Evolutionary conservation across 768 basidiomycete genomes (phyloP).

Genomic region (Lactifluus piperatus): DNA sequence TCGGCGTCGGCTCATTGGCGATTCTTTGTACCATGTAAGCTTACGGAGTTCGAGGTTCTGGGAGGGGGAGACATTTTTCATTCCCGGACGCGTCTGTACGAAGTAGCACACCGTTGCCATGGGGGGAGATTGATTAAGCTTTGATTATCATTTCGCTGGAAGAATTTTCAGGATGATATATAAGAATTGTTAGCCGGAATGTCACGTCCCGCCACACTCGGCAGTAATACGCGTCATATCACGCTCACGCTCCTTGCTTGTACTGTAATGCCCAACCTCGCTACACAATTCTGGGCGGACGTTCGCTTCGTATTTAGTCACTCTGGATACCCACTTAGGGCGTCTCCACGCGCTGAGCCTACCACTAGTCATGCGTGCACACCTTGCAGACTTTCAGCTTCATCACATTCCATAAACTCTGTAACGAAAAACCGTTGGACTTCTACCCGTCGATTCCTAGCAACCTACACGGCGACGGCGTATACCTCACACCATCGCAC

Average conservation of each 20-base stretch:
- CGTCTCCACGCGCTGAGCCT: background rate
- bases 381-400: background rate
- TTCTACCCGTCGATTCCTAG: background rate
- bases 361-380: background rate
- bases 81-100: background rate
- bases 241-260: background rate
- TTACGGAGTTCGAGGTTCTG: background rate
- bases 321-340: background rate
- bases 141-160: background rate
- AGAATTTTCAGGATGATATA: too few relatives aligned
- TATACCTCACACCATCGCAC: background rate
- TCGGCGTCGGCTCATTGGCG: constrained; percentile 41
- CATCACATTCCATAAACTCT: background rate
- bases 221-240: background rate
- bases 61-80: too few relatives aligned
- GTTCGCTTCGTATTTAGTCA: constrained; percentile 11
- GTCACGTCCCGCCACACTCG: too few relatives aligned
- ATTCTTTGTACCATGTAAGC: constrained; percentile 46
- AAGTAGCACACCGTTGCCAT: background rate
- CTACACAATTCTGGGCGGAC: constrained; percentile 10
- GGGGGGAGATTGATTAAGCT: background rate
- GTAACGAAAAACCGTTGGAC: background rate
- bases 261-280: constrained; percentile 4
- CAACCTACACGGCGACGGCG: background rate
- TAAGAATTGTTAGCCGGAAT: background rate